phyloP scores from a whole-genome alignment of 2,329 filamentous ascomycete species.

The Calonectria henricotiae region DNA sequence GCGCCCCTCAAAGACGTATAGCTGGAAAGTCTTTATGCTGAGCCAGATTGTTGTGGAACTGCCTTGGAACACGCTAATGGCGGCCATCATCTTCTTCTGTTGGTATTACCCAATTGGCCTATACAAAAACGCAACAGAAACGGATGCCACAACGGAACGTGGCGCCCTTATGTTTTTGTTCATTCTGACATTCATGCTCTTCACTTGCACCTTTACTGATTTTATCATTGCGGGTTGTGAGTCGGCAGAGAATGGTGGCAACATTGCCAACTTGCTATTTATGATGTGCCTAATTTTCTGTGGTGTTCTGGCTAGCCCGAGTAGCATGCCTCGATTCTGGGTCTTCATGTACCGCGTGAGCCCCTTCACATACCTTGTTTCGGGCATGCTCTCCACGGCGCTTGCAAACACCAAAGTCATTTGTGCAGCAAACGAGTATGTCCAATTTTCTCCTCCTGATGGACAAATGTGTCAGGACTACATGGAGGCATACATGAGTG shows the following conservation, averaged over 20 bases:
- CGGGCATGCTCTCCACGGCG: conserved; percentile 79
- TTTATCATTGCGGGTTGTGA: conserved; percentile 77
- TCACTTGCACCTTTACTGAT: conserved; percentile 77
- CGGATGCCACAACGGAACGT: conserved; percentile 67
- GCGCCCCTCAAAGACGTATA: conserved; percentile 78
- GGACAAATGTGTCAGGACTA: conserved; percentile 76
- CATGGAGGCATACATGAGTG: conserved; percentile 66
- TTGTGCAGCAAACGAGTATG: conserved; percentile 80
- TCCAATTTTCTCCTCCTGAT: conserved; percentile 75
- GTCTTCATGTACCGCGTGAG: conserved; percentile 76
- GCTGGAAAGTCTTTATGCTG: conserved; percentile 78
- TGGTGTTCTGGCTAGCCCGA: conserved; percentile 54
- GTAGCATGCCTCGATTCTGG: conserved; percentile 71
- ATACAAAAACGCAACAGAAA: conserved; percentile 71
- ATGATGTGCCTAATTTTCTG: conserved; percentile 69
- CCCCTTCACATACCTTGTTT: conserved; percentile 87
- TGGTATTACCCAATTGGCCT: conserved; percentile 82
- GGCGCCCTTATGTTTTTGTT: conserved; percentile 78
- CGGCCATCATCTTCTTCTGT: conserved; percentile 76
- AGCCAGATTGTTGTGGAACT: conserved; percentile 80
- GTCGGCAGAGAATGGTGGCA: conserved; percentile 77
- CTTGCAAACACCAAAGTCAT: conserved; percentile 77
- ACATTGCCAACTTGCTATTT: conserved; percentile 78
- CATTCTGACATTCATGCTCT: conserved; percentile 76
- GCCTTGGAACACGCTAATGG: conserved; percentile 78